phyloP scores from a whole-genome alignment of 139 green algal species.

The Chlorella sorokiniana region DNA sequence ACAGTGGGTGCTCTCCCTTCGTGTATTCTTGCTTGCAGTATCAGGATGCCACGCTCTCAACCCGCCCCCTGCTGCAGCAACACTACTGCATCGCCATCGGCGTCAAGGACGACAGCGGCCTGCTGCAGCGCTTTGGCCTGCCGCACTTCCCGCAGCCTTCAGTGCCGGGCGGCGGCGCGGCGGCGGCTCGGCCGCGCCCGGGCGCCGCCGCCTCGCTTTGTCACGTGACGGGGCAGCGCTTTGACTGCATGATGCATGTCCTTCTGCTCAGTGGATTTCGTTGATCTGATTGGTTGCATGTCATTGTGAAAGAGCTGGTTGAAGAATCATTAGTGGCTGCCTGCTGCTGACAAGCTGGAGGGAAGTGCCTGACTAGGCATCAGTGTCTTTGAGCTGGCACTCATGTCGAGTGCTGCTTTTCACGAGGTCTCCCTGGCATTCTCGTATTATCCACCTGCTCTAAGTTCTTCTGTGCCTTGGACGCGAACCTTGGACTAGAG shows the following conservation, averaged over 20 bases:
- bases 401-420: no score
- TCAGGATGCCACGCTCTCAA: not conserved
- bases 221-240: not conserved
- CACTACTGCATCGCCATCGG: constrained; percentile 87
- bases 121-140: constrained; percentile 45
- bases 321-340: no score
- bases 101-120: constrained; percentile 52
- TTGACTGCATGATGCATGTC: not conserved
- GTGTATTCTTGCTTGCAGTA: not conserved
- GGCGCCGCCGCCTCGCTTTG: not conserved
- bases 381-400: no score
- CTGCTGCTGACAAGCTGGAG: no score
- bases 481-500: not conserved
- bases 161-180: not conserved
- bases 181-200: not conserved
- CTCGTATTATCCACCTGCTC: not conserved
- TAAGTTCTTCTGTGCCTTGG: not conserved
- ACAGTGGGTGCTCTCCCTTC: not conserved
- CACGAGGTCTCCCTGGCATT: not conserved
- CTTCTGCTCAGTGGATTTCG: no score
- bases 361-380: no score
- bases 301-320: no score
- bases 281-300: no score
- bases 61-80: constrained; percentile 55
- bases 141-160: not conserved